phyloP scores from a whole-genome alignment of 2,329 filamentous ascomycete species.

The Fusarium foetens region DNA sequence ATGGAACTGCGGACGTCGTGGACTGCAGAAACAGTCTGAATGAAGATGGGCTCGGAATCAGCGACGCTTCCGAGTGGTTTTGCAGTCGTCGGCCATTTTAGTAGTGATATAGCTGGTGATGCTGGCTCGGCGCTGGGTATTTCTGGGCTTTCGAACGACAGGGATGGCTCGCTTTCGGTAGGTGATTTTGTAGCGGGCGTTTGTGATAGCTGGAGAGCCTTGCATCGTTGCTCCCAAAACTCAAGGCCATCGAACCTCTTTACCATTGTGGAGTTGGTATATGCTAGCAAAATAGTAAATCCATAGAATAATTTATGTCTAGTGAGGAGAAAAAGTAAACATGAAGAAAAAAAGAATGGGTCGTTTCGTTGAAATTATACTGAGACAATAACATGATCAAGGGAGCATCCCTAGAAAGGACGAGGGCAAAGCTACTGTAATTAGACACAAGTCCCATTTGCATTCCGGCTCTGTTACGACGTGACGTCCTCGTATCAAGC shows the following conservation, averaged over 20 bases:
- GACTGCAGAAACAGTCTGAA: background rate
- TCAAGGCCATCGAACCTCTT: conserved; percentile 20
- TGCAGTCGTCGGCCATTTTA: background rate
- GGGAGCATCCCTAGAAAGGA: background rate
- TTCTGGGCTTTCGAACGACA: background rate
- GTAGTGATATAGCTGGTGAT: background rate
- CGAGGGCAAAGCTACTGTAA: background rate
- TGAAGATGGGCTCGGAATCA: background rate
- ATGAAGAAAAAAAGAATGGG: background rate
- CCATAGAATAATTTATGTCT: background rate
- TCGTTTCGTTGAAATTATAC: conserved; percentile 1
- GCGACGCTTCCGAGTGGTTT: background rate
- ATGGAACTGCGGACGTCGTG: conserved; percentile 17
- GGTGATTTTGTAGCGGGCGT: background rate
- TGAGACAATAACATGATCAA: conserved; percentile 3
- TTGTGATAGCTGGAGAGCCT: background rate
- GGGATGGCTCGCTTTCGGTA: conserved; percentile 2
- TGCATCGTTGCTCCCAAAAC: conserved; percentile 21
- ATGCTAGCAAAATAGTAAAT: background rate
- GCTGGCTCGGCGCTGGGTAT: background rate
- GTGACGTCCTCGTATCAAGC: background rate
- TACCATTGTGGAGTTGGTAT: background rate
- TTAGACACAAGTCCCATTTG: conserved; percentile 8
- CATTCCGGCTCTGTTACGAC: background rate
- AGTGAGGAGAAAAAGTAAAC: background rate